Evolutionary conservation across 257 asterid species (phyloP).

Genomic region (Verbena officinalis): DNA sequence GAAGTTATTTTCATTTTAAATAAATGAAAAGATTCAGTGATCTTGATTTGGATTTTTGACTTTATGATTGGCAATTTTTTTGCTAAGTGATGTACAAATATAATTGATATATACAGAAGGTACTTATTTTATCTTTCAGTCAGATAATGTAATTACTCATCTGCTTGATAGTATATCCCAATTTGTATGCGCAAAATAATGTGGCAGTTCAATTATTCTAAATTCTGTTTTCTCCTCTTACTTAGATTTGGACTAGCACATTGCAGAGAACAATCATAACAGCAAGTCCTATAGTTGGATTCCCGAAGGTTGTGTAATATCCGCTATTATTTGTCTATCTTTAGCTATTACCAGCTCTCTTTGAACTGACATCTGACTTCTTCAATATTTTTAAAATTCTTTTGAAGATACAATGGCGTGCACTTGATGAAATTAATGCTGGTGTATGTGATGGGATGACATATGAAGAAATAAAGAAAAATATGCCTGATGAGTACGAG

Average conservation of each 20-base stretch:
- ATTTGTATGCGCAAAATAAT: constrained; percentile 12
- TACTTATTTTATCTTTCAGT: constrained; percentile 1
- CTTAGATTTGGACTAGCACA: constrained; percentile 99
- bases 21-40: constrained; percentile 9
- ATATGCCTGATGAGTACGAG: constrained; percentile 98
- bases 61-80: constrained; percentile 15
- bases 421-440: constrained; percentile 95
- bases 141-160: not conserved
- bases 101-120: not conserved
- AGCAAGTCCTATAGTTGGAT: constrained; percentile 83
- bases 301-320: constrained; percentile 76
- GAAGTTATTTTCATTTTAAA: not conserved
- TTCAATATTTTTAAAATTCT: constrained; percentile 16
- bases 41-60: constrained; percentile 14
- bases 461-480: constrained; percentile 96
- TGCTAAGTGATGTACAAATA: constrained; percentile 2
- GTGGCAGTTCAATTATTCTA: constrained; percentile 25
- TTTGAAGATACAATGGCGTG: constrained; percentile 97
- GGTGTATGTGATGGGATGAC: constrained; percentile 99
- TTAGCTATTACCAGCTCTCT: constrained; percentile 18
- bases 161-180: too few relatives aligned
- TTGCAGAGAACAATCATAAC: constrained; percentile 94
- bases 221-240: constrained; percentile 33
- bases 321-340: constrained; percentile 15
- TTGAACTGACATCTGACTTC: constrained; percentile 26